Base-by-base conservation (phyloP, 2,329 filamentous ascomycete genomes). In the Ceratocystis harringtonii region DNA sequence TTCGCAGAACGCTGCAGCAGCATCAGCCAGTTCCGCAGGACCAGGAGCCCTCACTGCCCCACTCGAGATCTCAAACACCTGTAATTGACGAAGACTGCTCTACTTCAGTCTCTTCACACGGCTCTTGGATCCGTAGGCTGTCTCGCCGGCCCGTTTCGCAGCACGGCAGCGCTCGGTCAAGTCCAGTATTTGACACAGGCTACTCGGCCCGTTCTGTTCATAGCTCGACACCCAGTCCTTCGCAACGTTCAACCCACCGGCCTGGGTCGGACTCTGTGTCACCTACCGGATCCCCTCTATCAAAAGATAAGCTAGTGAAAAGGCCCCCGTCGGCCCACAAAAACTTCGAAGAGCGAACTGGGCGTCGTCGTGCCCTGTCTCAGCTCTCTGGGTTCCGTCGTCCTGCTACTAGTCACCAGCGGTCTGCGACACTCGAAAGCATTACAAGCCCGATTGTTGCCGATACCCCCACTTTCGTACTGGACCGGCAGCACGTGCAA, bases 241-340 rank as follows among this genome's bases (percentile, higher is more conserved):
- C 25, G 10, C 30, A n/a, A 15, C 5, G 55, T 36, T 58, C 55
- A 58, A 58, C 17, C 28, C 28, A 30, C 28, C 55, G n/a, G 2
- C 61, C 62, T 17, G 72, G 71, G 25, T 44, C 60, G 10, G 57
- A 64, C 8, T 44, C 62, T 30, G 32, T 41, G n/a, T 69, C 71
- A 43, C 68, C 68, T 55, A 72, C 77, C 19, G 68, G 73, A 19
- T 75, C 73, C 69, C 79, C 78, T 68, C 74, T 83, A 41, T 77
- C 83, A 7, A 86, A 84, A 19, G 92, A 92, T 74, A 91, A 90
- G 76, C 78, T 92, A 50, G 87, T 91, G 63, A 92, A 92, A 75
- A 84, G 88, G 68, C 80, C 83, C 45, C 80, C 85, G 2, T 84
- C 86, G 22, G 76, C 78, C 60, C 79, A 80, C 69, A 76, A 76